Conservation (phyloP, 129 eudicot genomes). For the Flaveria sonorensis region DNA sequence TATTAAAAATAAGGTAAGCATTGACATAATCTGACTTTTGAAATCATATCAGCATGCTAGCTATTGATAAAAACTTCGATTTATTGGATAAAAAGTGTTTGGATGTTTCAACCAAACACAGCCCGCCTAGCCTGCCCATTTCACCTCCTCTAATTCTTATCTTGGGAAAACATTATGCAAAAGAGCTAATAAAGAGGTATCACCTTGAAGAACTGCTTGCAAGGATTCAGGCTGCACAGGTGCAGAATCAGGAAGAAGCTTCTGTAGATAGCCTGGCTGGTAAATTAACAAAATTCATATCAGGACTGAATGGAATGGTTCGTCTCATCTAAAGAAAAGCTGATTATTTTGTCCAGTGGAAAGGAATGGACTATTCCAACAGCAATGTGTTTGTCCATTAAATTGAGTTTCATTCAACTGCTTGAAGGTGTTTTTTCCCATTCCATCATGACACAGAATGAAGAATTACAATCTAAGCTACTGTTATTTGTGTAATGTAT, state of each 20-base stretch:
- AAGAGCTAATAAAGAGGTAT: constrained; percentile 14
- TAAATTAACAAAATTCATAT: constrained; percentile 8
- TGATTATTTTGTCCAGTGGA: not conserved
- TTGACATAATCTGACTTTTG: not conserved
- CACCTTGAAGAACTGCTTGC: constrained; percentile 85
- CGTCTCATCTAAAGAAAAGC: not conserved
- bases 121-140: not conserved
- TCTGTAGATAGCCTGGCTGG: constrained; percentile 92
- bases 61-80: not conserved
- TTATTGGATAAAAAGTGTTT: not conserved
- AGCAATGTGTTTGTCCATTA: not conserved
- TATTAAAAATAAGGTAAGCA: not conserved
- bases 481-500: too few relatives aligned
- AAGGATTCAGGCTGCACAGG: constrained; percentile 81
- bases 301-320: not conserved
- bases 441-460: too few relatives aligned
- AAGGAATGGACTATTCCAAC: not conserved
- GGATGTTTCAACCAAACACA: not conserved
- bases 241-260: constrained; percentile 86
- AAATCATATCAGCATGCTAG: not conserved
- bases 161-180: not conserved
- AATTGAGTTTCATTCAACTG: too few relatives aligned
- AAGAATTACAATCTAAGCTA: not conserved
- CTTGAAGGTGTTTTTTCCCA: too few relatives aligned
- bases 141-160: not conserved